phyloP scores from a whole-genome alignment of 805 yeast genomes.

The Kodamaea laetipori region DNA sequence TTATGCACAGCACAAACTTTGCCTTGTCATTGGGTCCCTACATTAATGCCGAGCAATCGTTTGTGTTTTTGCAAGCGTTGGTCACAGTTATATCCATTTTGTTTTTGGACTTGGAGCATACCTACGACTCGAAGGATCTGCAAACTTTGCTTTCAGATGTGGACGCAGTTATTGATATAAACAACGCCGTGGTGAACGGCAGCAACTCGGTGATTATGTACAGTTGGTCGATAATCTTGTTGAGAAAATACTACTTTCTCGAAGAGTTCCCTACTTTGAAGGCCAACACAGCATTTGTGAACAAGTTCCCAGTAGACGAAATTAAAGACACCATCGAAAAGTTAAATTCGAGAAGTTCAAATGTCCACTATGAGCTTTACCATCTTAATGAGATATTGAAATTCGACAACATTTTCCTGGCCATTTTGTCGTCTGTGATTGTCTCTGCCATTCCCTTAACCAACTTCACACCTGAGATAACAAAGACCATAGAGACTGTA shows the following conservation, averaged over 20 bases:
- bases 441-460: conserved; percentile 51
- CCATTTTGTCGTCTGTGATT: conserved; percentile 49
- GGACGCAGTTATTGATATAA: conserved; percentile 39
- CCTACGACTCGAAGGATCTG: conserved; percentile 31
- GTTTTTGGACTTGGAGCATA: conserved; percentile 58
- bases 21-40: conserved; percentile 27
- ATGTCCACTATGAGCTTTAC: conserved; percentile 49
- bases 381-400: conserved; percentile 44
- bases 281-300: conserved; percentile 3
- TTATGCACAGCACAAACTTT: conserved; percentile 43
- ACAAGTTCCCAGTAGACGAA: conserved; percentile 17
- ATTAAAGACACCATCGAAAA: conserved; percentile 21
- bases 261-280: conserved; percentile 36
- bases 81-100: conserved; percentile 52
- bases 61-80: conserved; percentile 45
- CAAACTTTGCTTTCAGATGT: conserved; percentile 33
- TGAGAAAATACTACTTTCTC: conserved; percentile 51
- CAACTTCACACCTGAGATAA: conserved; percentile 46
- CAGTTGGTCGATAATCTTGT: conserved; percentile 66
- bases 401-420: conserved; percentile 54
- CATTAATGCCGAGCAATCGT: conserved; percentile 28
- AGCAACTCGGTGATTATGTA: conserved; percentile 51
- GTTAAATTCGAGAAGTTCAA: conserved; percentile 41
- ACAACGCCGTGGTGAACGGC: conserved; percentile 38
- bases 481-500: conserved; percentile 44